Evolutionary conservation across 1,284 basidiomycete species (phyloP), one percentile per base, ranked within the genome.

Genomic region (Naganishia liquefaciens): DNA sequence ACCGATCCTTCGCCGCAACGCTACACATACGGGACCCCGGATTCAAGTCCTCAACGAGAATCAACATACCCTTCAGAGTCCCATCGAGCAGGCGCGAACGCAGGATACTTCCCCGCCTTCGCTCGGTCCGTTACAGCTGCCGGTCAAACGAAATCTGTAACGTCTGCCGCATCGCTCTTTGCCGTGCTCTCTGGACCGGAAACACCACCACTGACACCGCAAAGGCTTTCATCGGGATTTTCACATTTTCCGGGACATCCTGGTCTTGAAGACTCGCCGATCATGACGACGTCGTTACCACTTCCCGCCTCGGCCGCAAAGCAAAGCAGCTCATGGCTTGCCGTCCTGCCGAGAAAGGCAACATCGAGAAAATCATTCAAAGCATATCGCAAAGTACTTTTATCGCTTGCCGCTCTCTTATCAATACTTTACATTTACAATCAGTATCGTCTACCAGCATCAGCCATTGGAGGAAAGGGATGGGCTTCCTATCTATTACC

Each of bases 51-150:
- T 25, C 21, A 6, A 23, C 46, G 25, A 27, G 46, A 47, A 6
- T 25, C 21, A 10, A n/a, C 21, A 3, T 23, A 47, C 46, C 21
- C 46, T 4, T 21, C 46, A 19, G 21, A 7, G 21, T 6, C 3
- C 21, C 21, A 25, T 13, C 21, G 25, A 47, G 46, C 21, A 47
- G 43, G 17, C 2, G 11, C 17, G 1, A 5, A 15, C 27, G 43
- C 43, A 15, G 57, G 57, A 2, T 60, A 60, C 23, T 60, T 39
- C 50, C 57, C 57, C 15, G 57, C 57, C 2, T 60, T 60, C 25
- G 57, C 57, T 7, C 23, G 57, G 19, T 50, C 57, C 7, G 33
- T 49, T 9, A 27, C 46, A 19, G 57, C 57, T 10, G 57, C 57
- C 2, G 39, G 46, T 4, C 33, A 33, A 15, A 7, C 42, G 19